A percentile compares a stretch with the other conserved stretches of the same genome.
Evolutionary conservation across 148 eudicot species (phyloP).

Genomic region (Diospyros lotus): DNA sequence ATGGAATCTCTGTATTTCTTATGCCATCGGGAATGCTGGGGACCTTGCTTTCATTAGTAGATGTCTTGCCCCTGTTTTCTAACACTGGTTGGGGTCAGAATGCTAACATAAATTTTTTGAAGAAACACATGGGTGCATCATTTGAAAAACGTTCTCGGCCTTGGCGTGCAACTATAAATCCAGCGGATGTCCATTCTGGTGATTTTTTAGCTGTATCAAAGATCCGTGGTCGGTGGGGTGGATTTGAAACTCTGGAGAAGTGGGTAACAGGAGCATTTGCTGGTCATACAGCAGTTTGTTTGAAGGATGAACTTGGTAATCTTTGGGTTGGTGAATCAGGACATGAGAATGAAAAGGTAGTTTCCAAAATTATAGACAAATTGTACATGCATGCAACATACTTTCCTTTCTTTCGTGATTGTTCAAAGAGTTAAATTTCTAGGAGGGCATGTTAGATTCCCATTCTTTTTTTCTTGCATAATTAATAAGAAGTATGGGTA

Average conservation of each 20-base stretch:
- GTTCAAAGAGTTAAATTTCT: neutral
- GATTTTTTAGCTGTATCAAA: constrained; percentile 96
- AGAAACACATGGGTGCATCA: constrained; percentile 92
- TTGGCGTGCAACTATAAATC: constrained; percentile 66
- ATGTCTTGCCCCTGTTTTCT: constrained; percentile 86
- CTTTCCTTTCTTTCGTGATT: neutral
- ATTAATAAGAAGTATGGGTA: too few relatives aligned
- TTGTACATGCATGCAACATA: neutral
- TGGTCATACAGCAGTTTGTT: constrained; percentile 96
- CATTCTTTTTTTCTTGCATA: neutral
- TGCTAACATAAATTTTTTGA: constrained; percentile 78
- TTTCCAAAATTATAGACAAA: neutral
- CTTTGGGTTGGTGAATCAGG: constrained; percentile 99
- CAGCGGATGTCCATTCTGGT: constrained; percentile 91
- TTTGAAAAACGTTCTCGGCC: constrained; percentile 84
- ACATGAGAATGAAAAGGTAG: constrained; percentile 96
- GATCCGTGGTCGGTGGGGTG: constrained; percentile 99
- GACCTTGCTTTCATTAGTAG: constrained; percentile 87
- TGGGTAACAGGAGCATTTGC: constrained; percentile 99
- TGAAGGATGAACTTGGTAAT: constrained; percentile 82
- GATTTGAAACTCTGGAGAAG: constrained; percentile 96
- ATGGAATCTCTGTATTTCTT: constrained; percentile 90
- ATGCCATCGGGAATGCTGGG: constrained; percentile 99
- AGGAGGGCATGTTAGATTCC: neutral
- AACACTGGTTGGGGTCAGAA: constrained; percentile 86